Base-by-base conservation (phyloP, 75 land plant genomes). In the Cryptomeria japonica region DNA sequence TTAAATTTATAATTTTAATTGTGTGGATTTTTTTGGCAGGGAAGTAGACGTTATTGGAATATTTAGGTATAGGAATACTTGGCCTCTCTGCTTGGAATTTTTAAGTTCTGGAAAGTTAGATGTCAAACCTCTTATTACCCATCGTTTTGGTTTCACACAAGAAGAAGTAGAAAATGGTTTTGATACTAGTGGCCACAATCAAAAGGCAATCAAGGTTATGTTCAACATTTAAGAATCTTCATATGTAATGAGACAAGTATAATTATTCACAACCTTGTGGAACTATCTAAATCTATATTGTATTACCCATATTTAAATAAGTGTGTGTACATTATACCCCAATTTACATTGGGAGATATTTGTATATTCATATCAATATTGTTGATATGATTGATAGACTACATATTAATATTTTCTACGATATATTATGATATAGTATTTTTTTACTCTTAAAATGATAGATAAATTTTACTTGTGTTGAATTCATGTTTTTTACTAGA, bases 71-170 rank as follows among this genome's bases (percentile, higher is more conserved):
- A 94, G 94, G 90, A 94, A 97, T 89, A 97, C 99, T 22, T 97
- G 98, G 93, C 99, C 98, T 18, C 86, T 96, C 31, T 97, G 99
- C 89, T 37, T 97, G 19, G 97, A 96, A 72, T 92, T 97, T 47
- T 44, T 97, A 19, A 91, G 91, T 12, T 89, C 91, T 46, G 96
- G 97, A 12, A 94, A 95, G 86, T 92, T 97, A 34, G 93, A 96
- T 83, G 98, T 97, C 61, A 97, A 96, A 90, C 99, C 99, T 5
- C 91, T 97, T 31, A 97, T 97, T 84, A 96, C 99, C 0, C 98
- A 97, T 61, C 89, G 98, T 86, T 97, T 92, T 90, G 97, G 97
- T 1, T 97, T 97, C 90, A 91, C 97, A 1, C 95, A 95, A 91
- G 85, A 92, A 87, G 99, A 97, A 53, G 93, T 97, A 2, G 96